Base-by-base conservation (phyloP, 164 flowering plant species). In the Buxus sempervirens region DNA sequence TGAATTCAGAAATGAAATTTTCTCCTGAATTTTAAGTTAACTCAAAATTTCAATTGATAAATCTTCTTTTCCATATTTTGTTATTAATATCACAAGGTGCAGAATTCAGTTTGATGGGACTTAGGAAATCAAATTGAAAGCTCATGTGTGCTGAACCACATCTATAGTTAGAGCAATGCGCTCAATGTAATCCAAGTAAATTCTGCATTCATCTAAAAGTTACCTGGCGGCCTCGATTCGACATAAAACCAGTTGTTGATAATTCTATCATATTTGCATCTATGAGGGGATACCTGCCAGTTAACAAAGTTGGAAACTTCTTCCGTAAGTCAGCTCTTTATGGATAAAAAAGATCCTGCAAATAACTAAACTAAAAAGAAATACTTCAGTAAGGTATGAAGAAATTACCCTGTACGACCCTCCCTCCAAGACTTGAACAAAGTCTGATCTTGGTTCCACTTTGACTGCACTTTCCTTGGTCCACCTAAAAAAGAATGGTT, bases 161-260 rank as follows among this genome's bases (percentile, higher is more conserved):
- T 32, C 7, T 32, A 3, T 7, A 3, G 7, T 32, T 32, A 3
- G 38, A 32, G 38, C 38, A 32, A 32, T 32, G 38, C 5, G 38
- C 38, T 32, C 38, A 32, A 32, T 3, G 5, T 7, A 7, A 32
- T 3, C 3, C 7, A 3, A 32, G 38, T 32, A 32, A 32, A 32
- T 32, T 32, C 62, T 15, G 41, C 51, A 58, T 58, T 27, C 41
- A 5, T 4, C 60, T 27, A 41, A 65, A 8, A 7, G 42, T 72
- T 80, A 91, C 97, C 92, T 95, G 98, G 19, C 98, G 83, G 58
- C 97, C 97, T 72, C 98, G 82, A 71, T 94, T 94, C 69, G 98
- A 94, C 97, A 94, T 91, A 79, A 89, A 94, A 38, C 98, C 98
- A 9, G 96, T 94, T 27, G 85, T 27, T 2, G 81, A 78, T 16